These are phyloP conservation scores for Alternaria tenuissima DNA, from an alignment of 2,329 filamentous ascomycete species.

Conservation along the genomic window DNA sequence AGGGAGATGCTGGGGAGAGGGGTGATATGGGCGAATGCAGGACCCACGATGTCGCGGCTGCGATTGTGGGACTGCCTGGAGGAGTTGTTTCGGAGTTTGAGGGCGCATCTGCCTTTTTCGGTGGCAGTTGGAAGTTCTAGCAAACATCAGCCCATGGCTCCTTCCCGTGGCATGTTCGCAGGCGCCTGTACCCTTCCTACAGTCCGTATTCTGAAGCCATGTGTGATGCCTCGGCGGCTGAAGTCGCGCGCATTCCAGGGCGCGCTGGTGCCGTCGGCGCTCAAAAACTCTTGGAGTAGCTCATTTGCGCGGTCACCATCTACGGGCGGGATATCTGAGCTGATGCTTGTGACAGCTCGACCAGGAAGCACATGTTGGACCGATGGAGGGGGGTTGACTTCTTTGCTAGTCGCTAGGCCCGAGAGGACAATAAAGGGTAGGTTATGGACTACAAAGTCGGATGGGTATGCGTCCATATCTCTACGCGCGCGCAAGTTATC, in stretches of 20 bases:
- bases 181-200: conserved; percentile 76
- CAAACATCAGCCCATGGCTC: conserved; percentile 32
- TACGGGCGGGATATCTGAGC: conserved; percentile 74
- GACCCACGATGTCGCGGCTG: conserved; percentile 57
- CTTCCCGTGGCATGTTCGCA: conserved; percentile 21
- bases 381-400: conserved; percentile 56
- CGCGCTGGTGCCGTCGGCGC: conserved; percentile 68
- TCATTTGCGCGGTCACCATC: conserved; percentile 70
- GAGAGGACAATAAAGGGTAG: conserved; percentile 84
- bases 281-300: conserved; percentile 71
- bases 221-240: conserved; percentile 54
- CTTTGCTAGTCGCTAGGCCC: conserved; percentile 64
- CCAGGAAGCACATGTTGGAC: conserved; percentile 47
- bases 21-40: conserved; percentile 93
- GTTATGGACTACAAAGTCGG: conserved; percentile 84
- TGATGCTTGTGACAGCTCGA: conserved; percentile 66
- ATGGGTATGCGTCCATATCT: conserved; percentile 80
- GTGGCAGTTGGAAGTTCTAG: conserved; percentile 65
- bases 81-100: conserved; percentile 60
- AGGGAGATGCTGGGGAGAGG: conserved; percentile 78
- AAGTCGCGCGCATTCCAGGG: conserved; percentile 72
- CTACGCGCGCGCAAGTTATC: conserved; percentile 30
- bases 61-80: conserved; percentile 62
- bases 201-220: conserved; percentile 73
- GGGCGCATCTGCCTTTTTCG: conserved; percentile 69